Conservation (phyloP, 2,329 filamentous ascomycete species). For the Colletotrichum gigasporum region DNA sequence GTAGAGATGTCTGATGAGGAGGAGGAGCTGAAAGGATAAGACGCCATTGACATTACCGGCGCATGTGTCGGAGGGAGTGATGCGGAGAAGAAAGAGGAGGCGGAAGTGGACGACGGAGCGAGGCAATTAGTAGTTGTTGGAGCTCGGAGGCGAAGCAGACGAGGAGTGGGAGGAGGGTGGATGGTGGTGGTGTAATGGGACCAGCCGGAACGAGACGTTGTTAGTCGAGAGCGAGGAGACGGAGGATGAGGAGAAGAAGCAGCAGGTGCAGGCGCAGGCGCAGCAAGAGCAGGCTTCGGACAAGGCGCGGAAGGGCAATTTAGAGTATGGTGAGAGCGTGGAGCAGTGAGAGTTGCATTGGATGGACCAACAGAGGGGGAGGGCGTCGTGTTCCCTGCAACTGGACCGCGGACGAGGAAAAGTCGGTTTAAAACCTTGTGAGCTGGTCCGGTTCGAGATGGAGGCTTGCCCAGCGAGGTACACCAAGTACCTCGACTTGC, state of each 20-base stretch:
- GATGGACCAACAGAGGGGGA: constrained; percentile 27
- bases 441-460: constrained; percentile 23
- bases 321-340: constrained; percentile 32
- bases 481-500: constrained; percentile 30
- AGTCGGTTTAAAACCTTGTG: constrained; percentile 43
- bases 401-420: constrained; percentile 41
- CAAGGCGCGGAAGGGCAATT: constrained; percentile 28
- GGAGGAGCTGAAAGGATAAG: constrained; percentile 53
- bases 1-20: constrained; percentile 62
- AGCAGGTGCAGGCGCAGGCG: background rate
- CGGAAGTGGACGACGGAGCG: constrained; percentile 26
- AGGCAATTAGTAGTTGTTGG: constrained; percentile 31
- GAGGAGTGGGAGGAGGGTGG: constrained; percentile 7
- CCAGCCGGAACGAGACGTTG: constrained; percentile 17
- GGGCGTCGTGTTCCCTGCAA: constrained; percentile 29
- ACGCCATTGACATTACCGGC: constrained; percentile 34
- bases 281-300: constrained; percentile 11
- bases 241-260: constrained; percentile 2
- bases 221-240: constrained; percentile 3
- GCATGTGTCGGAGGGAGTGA: constrained; percentile 30
- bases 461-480: constrained; percentile 28
- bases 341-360: constrained; percentile 26
- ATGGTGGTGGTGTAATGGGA: constrained; percentile 29
- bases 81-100: constrained; percentile 32
- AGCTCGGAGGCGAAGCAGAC: constrained; percentile 25